These are phyloP conservation scores for Metschnikowia gelsemii DNA, from an alignment of 805 yeast genomes.

Conservation along the genomic window DNA sequence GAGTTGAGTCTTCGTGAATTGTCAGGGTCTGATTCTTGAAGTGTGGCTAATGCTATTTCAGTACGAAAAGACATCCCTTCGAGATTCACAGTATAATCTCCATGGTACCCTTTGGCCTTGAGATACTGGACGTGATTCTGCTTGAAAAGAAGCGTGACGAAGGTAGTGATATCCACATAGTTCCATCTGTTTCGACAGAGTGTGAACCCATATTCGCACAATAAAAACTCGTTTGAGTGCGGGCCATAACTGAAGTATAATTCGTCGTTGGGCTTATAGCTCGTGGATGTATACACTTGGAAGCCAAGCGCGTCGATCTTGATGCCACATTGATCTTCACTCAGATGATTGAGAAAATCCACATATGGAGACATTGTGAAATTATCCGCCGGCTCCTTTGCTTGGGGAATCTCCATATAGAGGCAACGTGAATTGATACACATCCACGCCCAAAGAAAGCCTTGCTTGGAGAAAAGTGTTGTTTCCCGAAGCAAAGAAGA, in stretches of 20 bases:
- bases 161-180: conserved; percentile 58
- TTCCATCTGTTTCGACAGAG: conserved; percentile 63
- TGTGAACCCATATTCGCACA: conserved; percentile 86
- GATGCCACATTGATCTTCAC: conserved; percentile 53
- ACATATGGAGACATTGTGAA: conserved; percentile 91
- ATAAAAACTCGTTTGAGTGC: conserved; percentile 77
- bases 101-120: conserved; percentile 55
- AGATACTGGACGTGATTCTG: conserved; percentile 46
- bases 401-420: conserved; percentile 65
- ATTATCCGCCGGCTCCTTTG: conserved; percentile 54
- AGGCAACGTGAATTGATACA: conserved; percentile 90
- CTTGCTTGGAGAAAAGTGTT: conserved; percentile 15
- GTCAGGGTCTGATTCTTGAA: conserved; percentile 38
- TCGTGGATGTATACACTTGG: conserved; percentile 40
- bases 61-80: conserved; percentile 66
- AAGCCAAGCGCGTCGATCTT: conserved; percentile 50
- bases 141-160: conserved; percentile 37
- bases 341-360: conserved; percentile 79
- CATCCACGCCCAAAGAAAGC: conserved; percentile 73
- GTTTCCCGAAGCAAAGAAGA: conserved; percentile 22
- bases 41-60: conserved; percentile 67
- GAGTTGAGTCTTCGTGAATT: conserved; percentile 35
- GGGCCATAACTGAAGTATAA: conserved; percentile 80
- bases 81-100: conserved; percentile 65
- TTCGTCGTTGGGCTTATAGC: conserved; percentile 49